Evolutionary conservation across 225 moss, liverwort and hornwort species (phyloP).

Genomic region (Ulota crispa): DNA sequence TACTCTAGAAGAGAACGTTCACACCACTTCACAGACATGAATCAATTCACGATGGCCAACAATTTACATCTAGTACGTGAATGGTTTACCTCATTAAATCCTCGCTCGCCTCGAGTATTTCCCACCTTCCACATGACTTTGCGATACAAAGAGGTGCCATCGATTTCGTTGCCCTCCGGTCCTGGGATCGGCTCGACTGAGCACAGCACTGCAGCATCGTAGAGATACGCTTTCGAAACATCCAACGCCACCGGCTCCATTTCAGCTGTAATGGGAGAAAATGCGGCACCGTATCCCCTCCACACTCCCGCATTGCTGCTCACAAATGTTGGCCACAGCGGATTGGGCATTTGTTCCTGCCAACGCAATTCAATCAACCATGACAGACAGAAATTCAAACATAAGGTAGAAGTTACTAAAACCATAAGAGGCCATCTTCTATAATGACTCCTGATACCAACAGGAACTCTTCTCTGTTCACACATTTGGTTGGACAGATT

Average conservation of each 20-base stretch:
- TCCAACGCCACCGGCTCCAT: conserved; percentile 82
- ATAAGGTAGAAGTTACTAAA: neutral
- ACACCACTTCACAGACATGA: neutral
- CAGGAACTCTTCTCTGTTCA: neutral
- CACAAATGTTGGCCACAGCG: conserved; percentile 82
- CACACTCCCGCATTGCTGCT: conserved; percentile 90
- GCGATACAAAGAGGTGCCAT: conserved; percentile 52
- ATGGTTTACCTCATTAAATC: conserved; percentile 44
- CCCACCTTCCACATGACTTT: conserved; percentile 78
- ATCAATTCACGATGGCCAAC: conserved; percentile 16
- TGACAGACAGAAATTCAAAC: neutral
- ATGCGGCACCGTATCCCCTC: conserved; percentile 84
- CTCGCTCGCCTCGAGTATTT: conserved; percentile 49
- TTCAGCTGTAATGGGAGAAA: conserved; percentile 85
- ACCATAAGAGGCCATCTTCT: neutral
- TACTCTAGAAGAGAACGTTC: neutral
- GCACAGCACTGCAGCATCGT: conserved; percentile 73
- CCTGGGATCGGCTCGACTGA: conserved; percentile 69
- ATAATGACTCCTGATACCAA: neutral
- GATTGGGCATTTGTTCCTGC: conserved; percentile 72
- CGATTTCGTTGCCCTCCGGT: conserved; percentile 32
- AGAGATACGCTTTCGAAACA: conserved; percentile 63
- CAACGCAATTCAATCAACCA: conserved; percentile 12
- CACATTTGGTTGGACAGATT: neutral
- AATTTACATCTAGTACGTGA: neutral